These are phyloP conservation scores for Trypanosoma mega DNA, from an alignment of 208 protist genomes.

Conservation along the genomic window DNA sequence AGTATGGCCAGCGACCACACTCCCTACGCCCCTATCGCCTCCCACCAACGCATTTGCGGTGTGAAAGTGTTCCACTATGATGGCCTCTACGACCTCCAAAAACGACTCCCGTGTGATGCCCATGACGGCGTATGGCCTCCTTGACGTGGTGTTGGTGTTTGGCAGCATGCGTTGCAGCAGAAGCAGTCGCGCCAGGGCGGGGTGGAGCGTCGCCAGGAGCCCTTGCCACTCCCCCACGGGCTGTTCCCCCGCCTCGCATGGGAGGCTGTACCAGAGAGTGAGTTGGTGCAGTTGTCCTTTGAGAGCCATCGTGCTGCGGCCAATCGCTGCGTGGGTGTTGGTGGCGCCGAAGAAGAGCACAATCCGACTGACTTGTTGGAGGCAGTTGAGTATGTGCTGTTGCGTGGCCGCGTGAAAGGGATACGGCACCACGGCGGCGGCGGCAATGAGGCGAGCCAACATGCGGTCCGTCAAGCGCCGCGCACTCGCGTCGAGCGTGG, in stretches of 20 bases:
- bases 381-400: conserved; percentile 21
- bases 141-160: background rate
- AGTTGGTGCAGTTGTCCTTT: conserved; percentile 35
- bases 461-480: conserved; percentile 28
- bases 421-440: conserved; percentile 3
- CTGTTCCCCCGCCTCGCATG: conserved; percentile 1
- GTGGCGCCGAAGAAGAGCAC: conserved; percentile 20
- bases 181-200: conserved; percentile 27
- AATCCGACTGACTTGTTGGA: conserved; percentile 19
- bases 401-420: conserved; percentile 3
- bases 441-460: conserved; percentile 30
- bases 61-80: conserved; percentile 14
- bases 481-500: conserved; percentile 17
- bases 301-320: conserved; percentile 32
- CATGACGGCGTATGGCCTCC: conserved; percentile 18
- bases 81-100: conserved; percentile 23
- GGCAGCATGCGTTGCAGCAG: conserved; percentile 33
- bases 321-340: conserved; percentile 18
- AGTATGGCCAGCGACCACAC: conserved; percentile 24
- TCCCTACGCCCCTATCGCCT: background rate
- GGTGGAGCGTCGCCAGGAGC: conserved; percentile 29
- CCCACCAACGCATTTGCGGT: too few species aligned
- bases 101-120: conserved; percentile 12
- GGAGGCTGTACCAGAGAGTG: conserved; percentile 31
- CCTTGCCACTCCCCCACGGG: conserved; percentile 18